Evolutionary conservation across 1,284 basidiomycete species (phyloP), one percentile per base, ranked within the genome.

Genomic region (Ustilago crameri): DNA sequence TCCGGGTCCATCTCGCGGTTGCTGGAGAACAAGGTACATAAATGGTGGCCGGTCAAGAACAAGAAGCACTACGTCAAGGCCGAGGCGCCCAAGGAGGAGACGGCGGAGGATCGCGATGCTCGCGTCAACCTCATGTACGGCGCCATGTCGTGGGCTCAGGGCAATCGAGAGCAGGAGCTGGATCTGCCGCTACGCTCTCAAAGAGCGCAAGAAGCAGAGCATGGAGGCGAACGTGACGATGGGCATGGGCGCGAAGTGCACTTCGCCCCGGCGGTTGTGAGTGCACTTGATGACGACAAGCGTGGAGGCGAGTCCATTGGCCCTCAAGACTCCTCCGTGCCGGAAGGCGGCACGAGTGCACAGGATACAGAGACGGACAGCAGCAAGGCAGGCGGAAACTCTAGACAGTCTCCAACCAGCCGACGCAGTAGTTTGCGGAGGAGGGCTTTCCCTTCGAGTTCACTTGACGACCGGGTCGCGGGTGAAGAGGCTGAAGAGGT

Each of bases 111-210:
- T 9, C 54, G 66, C 3, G 52, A 77, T 23, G 65, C 43, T 9
- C 62, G 75, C 1, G 44, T 68, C 24, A 55, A 57, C 10, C 24
- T 75, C 17, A 65, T 75, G 57, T 75, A 65, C 24, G 72, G 65
- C 15, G 71, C 68, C 37, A 77, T 77, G 65, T 52, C 51, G 9
- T 75, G 68, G 64, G 65, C 72, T 2, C 59, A 60, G 15, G 56
- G 62, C 26, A 49, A 50, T 9, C 52, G 65, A 0, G 54, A 64
- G 8, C 22, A 26, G 15, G 57, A 65, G 8, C 20, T 24, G 12
- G 62, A 66, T 14, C 15, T 51, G 14, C 53, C 57, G 9, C 32
- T 57, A 18, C 47, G 61, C 12, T 51, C 55, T 18, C 27, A 42
- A 14, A 44, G 51, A 2, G 20, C 18, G 3, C 22, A 26, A 5